Percentiles rank a stretch among this genome's conserved stretches.
These are phyloP conservation scores for Aureobasidium pullulans DNA, from an alignment of 2,329 filamentous ascomycete genomes.

Conservation along the genomic window DNA sequence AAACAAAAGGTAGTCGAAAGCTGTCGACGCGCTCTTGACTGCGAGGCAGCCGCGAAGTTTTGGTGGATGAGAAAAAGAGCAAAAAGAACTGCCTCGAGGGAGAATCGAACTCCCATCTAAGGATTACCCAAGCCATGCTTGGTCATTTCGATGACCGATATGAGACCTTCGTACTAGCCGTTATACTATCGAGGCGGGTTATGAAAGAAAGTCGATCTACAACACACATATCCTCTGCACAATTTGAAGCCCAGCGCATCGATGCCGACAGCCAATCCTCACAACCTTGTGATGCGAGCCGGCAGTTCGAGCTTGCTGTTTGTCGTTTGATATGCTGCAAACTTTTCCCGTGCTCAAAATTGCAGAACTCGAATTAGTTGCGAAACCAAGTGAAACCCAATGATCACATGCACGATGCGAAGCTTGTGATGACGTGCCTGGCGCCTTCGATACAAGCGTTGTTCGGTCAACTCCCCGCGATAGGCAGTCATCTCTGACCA, in stretches of 20 bases:
- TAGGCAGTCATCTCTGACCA: neutral
- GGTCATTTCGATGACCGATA: slow-evolving; percentile 11
- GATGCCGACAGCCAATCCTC: neutral
- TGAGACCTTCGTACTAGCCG: slow-evolving; percentile 12
- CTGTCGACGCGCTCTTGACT: neutral
- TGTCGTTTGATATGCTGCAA: too few species aligned
- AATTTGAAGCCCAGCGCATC: neutral
- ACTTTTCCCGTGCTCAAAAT: too few species aligned
- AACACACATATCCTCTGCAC: neutral
- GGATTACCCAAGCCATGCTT: slow-evolving; percentile 11
- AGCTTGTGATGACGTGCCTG: slow-evolving; percentile 1
- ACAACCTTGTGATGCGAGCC: too few species aligned
- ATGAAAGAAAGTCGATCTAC: neutral
- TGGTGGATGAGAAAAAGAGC: neutral
- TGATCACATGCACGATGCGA: neutral
- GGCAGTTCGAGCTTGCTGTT: too few species aligned
- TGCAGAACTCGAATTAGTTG: neutral
- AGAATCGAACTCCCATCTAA: slow-evolving; percentile 13
- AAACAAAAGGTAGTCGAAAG: neutral
- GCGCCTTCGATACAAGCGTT: slow-evolving; percentile 13
- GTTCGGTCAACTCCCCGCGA: slow-evolving; percentile 8
- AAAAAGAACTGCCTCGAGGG: slow-evolving; percentile 8
- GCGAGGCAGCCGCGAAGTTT: neutral
- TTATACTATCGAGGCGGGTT: slow-evolving; percentile 12
- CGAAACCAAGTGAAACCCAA: neutral